Base-by-base conservation (phyloP, 305 asterid species). In the Coffea humblotiana region DNA sequence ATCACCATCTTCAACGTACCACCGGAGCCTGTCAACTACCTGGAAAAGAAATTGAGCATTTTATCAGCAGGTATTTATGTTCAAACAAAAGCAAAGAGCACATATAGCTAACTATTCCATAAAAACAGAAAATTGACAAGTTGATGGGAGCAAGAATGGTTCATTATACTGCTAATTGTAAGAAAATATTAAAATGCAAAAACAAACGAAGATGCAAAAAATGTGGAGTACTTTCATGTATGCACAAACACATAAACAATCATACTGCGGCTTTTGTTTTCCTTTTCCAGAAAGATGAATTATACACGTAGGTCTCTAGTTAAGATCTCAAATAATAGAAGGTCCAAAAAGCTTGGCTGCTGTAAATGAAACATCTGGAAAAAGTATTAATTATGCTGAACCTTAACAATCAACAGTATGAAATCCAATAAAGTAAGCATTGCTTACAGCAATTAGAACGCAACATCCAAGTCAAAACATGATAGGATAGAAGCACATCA, bases 1-100 rank as follows among this genome's bases (percentile, higher is more conserved):
- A 80, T 91, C 93, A 78, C 92, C 93, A 74, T 88, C 88, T 74
- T 77, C 82, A 73, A 84, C 91, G 61, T 91, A 91, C 93, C 94
- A 90, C 76, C 82, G 82, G 61, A 91, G 89, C 78, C 88, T 83
- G 77, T 78, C 75, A 78, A 90, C 92, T 43, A 91, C 83, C 94
- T 91, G 91, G 84, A 87, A 18, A 87, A 68, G 47, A 68, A 77
- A 40, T 40, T 40, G 43, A 40, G 43, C 43, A 40, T 40, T 40
- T 48, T 71, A 15, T 68, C 35, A 56, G 66, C 51, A 29, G 75
- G 72, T 78, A 64, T 64, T 40, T 40, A 40, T 27, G 40, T 12
- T 37, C 58, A n/a, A 35, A 37, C 32, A 71, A 77, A 49, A 63
- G 48, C 18, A 29, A 32, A 45, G 54, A 63, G 72, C 56, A 52